Evolutionary conservation across 2,329 filamentous ascomycete species (phyloP).

Genomic region (Coccinonectria pachysandricola): DNA sequence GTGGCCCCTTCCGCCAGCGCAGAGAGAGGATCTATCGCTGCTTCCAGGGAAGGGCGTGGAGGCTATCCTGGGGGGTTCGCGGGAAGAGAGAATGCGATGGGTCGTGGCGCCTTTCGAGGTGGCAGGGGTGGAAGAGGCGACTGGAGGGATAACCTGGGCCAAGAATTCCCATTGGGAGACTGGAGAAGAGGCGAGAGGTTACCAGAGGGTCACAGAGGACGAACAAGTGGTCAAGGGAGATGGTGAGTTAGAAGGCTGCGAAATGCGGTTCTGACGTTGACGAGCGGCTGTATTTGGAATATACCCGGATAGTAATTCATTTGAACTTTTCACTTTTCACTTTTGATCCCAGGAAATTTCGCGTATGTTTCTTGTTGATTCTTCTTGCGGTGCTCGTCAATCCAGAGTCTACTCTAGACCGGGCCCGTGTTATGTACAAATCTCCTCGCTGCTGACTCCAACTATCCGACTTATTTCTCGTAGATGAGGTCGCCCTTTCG

Average conservation of each 20-base stretch:
- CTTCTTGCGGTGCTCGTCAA: slow-evolving; percentile 11
- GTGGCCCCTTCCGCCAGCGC: slow-evolving; percentile 51
- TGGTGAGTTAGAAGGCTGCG: slow-evolving; percentile 12
- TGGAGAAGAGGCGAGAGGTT: slow-evolving; percentile 57
- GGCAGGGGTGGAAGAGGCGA: slow-evolving; percentile 30
- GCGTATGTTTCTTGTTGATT: slow-evolving; percentile 5
- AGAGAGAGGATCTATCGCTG: slow-evolving; percentile 15
- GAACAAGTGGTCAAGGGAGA: slow-evolving; percentile 19
- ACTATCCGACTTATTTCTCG: slow-evolving; percentile 51
- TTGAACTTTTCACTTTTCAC: slow-evolving; percentile 5
- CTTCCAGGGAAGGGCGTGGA: slow-evolving; percentile 14
- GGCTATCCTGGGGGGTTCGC: slow-evolving; percentile 14
- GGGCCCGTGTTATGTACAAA: slow-evolving; percentile 33
- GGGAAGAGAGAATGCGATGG: slow-evolving; percentile 18
- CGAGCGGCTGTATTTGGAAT: too few relatives aligned
- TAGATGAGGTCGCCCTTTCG: slow-evolving; percentile 72
- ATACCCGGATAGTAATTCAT: slow-evolving; percentile 17
- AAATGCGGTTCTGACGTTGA: too few relatives aligned
- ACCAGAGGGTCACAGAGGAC: slow-evolving; percentile 38
- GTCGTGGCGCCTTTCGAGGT: slow-evolving; percentile 25
- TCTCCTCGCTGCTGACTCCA: slow-evolving; percentile 6
- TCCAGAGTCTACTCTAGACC: slow-evolving; percentile 19
- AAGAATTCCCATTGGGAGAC: slow-evolving; percentile 47
- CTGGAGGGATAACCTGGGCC: slow-evolving; percentile 24
- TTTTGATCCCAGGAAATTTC: too few relatives aligned